phyloP scores from a whole-genome alignment of 2,329 filamentous ascomycete species.

The Xylariales sp. region DNA sequence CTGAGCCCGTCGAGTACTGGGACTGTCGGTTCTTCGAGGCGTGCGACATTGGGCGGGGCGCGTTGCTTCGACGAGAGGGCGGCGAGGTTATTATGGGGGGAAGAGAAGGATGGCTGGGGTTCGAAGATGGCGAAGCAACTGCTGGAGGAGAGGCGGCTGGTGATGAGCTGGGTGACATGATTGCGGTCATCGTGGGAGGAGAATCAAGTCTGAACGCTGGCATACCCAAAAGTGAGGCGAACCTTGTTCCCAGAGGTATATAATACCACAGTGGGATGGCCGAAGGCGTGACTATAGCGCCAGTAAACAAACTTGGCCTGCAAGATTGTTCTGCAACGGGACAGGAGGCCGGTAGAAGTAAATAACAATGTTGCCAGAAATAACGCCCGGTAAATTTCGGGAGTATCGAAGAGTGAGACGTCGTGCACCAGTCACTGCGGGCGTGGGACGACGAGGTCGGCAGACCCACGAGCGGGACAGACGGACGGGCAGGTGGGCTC shows the following conservation, averaged over 20 bases:
- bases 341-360: too few species aligned
- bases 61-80: slow-evolving; percentile 52
- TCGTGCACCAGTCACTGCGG: too few species aligned
- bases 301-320: slow-evolving; percentile 24
- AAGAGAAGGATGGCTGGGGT: slow-evolving; percentile 49
- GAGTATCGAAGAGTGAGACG: neutral
- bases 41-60: slow-evolving; percentile 67
- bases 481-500: too few species aligned
- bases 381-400: too few species aligned
- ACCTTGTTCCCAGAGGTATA: too few species aligned
- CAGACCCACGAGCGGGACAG: too few species aligned
- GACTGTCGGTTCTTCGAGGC: slow-evolving; percentile 79
- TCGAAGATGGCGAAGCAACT: slow-evolving; percentile 36
- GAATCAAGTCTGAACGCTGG: slow-evolving; percentile 17
- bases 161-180: slow-evolving; percentile 55
- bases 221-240: slow-evolving; percentile 18
- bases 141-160: slow-evolving; percentile 49
- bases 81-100: slow-evolving; percentile 56
- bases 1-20: slow-evolving; percentile 73
- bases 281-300: slow-evolving; percentile 13
- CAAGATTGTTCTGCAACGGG: slow-evolving; percentile 25
- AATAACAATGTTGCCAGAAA: too few species aligned
- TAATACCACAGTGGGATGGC: slow-evolving; percentile 9
- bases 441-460: too few species aligned
- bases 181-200: slow-evolving; percentile 41